These are phyloP conservation scores for Neurospora tetraspora DNA, from an alignment of 495 filamentous ascomycete genomes.

Conservation along the genomic window DNA sequence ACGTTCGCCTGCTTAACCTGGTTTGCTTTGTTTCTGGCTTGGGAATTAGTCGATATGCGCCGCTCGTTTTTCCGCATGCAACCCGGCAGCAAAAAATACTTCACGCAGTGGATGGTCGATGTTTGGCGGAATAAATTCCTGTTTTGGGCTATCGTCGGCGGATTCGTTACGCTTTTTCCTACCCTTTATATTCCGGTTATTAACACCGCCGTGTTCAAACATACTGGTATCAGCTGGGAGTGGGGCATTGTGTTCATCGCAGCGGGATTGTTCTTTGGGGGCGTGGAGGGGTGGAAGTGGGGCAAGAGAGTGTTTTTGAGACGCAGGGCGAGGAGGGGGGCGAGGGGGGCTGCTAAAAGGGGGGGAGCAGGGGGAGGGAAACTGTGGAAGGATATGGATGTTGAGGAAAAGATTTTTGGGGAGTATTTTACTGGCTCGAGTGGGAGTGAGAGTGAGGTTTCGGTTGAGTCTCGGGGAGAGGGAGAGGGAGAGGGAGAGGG, in stretches of 20 bases:
- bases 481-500: constrained; percentile 23
- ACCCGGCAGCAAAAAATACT: constrained; percentile 45
- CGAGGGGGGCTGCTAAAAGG: constrained; percentile 5
- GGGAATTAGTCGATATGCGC: constrained; percentile 63
- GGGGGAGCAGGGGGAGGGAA: neutral
- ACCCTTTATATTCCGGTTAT: constrained; percentile 64
- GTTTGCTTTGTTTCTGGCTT: constrained; percentile 60
- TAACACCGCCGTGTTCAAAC: constrained; percentile 63
- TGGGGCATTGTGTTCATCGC: constrained; percentile 55
- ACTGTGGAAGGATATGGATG: constrained; percentile 29
- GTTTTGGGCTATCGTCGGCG: constrained; percentile 62
- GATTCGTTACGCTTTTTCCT: constrained; percentile 59
- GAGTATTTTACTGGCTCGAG: too few species aligned
- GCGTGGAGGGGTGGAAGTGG: constrained; percentile 46
- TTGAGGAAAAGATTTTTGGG: constrained; percentile 30
- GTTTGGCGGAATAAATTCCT: constrained; percentile 64
- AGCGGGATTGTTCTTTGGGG: constrained; percentile 52
- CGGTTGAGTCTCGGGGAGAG: neutral
- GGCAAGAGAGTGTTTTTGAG: constrained; percentile 39
- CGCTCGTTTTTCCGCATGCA: constrained; percentile 60
- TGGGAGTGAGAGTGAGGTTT: neutral
- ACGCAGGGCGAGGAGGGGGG: neutral
- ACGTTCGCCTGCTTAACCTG: constrained; percentile 69
- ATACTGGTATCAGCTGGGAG: constrained; percentile 61
- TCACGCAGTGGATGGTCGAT: constrained; percentile 44